These are phyloP conservation scores for Panicum virgatum DNA, from an alignment of 202 grass and related monocot species.

Conservation along the genomic window DNA sequence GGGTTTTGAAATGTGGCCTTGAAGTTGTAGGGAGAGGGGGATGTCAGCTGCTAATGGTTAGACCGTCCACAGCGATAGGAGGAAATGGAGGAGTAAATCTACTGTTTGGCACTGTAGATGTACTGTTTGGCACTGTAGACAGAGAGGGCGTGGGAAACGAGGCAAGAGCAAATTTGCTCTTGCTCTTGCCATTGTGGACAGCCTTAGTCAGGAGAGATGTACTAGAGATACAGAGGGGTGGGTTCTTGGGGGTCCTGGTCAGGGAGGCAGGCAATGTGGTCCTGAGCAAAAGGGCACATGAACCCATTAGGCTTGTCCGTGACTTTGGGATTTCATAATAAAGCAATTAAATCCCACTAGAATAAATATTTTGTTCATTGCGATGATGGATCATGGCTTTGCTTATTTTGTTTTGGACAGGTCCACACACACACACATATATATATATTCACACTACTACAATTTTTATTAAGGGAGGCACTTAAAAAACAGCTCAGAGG, in stretches of 20 bases:
- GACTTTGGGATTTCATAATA: constrained; percentile 36
- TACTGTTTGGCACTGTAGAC: too few relatives aligned
- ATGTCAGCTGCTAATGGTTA: neutral
- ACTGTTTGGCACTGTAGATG: too few relatives aligned
- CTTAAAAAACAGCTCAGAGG: too few relatives aligned
- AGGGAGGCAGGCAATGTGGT: constrained; percentile 18
- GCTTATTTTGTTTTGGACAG: neutral
- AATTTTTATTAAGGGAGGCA: too few relatives aligned
- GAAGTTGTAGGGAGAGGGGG: neutral
- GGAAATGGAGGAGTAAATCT: too few relatives aligned
- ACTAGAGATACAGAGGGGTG: neutral
- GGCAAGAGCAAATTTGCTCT: too few relatives aligned
- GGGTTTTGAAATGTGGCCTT: neutral
- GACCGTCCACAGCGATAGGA: too few relatives aligned
- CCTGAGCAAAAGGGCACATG: constrained; percentile 34
- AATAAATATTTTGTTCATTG: neutral
- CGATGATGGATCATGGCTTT: neutral
- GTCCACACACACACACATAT: too few relatives aligned
- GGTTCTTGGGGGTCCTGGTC: neutral
- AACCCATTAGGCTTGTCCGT: constrained; percentile 24
- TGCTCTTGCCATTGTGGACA: too few relatives aligned
- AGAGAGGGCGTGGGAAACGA: too few relatives aligned
- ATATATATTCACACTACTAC: neutral
- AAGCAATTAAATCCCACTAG: neutral
- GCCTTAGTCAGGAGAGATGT: constrained; percentile 1